phyloP scores from a whole-genome alignment of 2,329 filamentous ascomycete genomes.

The Ascochyta pisi region DNA sequence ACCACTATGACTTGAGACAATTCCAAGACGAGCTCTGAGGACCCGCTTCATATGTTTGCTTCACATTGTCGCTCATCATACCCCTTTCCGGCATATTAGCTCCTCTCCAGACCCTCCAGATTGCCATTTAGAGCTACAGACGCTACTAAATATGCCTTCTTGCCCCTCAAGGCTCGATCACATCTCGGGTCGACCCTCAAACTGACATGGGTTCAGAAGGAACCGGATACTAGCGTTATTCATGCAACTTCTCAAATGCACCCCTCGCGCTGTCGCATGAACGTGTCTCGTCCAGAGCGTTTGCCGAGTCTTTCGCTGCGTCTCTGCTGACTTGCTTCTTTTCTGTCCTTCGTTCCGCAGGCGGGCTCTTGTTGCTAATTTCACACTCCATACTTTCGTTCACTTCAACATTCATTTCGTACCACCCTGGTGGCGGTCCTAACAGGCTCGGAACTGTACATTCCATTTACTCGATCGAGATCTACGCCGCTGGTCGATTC shows the following conservation, averaged over 20 bases:
- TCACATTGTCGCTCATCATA: conserved; percentile 23
- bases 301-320: conserved; percentile 45
- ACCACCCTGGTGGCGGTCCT: conserved; percentile 42
- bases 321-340: conserved; percentile 41
- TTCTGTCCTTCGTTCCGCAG: conserved; percentile 48
- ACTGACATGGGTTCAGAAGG: conserved; percentile 45
- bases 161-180: conserved; percentile 25
- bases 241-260: conserved; percentile 49
- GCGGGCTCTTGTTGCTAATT: conserved; percentile 47
- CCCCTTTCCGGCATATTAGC: conserved; percentile 30
- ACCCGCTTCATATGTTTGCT: conserved; percentile 31
- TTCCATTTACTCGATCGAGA: conserved; percentile 4
- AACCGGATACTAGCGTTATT: conserved; percentile 46
- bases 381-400: conserved; percentile 41
- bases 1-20: conserved; percentile 43
- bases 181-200: conserved; percentile 40
- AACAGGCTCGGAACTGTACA: conserved; percentile 42
- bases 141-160: conserved; percentile 38
- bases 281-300: conserved; percentile 45
- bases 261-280: conserved; percentile 40
- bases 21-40: conserved; percentile 39
- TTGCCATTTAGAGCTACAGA: conserved; percentile 25
- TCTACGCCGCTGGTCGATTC: conserved; percentile 30
- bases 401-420: conserved; percentile 29
- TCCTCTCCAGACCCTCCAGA: conserved; percentile 15